A percentile compares a stretch with the other conserved stretches of the same genome.
These are phyloP conservation scores for Escovopsis sp. DNA, from an alignment of 2,329 filamentous ascomycete species.

Conservation along the genomic window DNA sequence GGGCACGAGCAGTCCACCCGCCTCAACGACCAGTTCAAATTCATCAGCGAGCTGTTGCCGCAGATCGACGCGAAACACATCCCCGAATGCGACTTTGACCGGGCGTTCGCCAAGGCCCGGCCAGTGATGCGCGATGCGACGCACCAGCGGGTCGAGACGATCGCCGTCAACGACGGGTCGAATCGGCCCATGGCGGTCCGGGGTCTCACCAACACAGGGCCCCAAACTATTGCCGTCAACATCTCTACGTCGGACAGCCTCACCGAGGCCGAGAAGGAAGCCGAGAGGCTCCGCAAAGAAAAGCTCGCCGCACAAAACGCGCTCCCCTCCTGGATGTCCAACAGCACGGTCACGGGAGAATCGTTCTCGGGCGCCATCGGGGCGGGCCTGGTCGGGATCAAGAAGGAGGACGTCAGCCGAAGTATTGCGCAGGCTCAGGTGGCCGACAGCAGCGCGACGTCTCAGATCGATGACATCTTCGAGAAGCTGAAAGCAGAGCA, in stretches of 20 bases:
- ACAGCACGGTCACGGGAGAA: slow-evolving; percentile 52
- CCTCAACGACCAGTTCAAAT: slow-evolving; percentile 66
- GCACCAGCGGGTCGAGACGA: slow-evolving; percentile 47
- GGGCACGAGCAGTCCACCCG: slow-evolving; percentile 60
- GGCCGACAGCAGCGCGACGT: slow-evolving; percentile 36
- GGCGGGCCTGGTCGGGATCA: slow-evolving; percentile 13
- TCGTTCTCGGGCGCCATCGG: slow-evolving; percentile 28
- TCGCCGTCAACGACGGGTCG: slow-evolving; percentile 37
- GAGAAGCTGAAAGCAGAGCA: slow-evolving; percentile 49
- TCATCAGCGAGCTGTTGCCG: slow-evolving; percentile 61
- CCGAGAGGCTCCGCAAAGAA: slow-evolving; percentile 50
- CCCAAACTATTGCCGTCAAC: slow-evolving; percentile 54
- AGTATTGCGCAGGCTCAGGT: slow-evolving; percentile 15
- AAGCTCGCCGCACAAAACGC: slow-evolving; percentile 54
- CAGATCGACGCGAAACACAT: slow-evolving; percentile 63
- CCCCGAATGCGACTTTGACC: slow-evolving; percentile 60
- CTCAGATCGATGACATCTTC: slow-evolving; percentile 53
- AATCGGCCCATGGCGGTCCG: slow-evolving; percentile 53
- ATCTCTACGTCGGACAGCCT: slow-evolving; percentile 53
- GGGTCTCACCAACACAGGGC: slow-evolving; percentile 50
- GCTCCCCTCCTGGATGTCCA: slow-evolving; percentile 56
- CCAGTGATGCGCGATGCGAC: slow-evolving; percentile 53
- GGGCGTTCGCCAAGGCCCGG: slow-evolving; percentile 46
- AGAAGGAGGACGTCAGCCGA: slow-evolving; percentile 31
- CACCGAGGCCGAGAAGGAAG: slow-evolving; percentile 50